Evolutionary conservation across 345 rosid species (phyloP).

Genomic region (Aquilaria yunnanensis): DNA sequence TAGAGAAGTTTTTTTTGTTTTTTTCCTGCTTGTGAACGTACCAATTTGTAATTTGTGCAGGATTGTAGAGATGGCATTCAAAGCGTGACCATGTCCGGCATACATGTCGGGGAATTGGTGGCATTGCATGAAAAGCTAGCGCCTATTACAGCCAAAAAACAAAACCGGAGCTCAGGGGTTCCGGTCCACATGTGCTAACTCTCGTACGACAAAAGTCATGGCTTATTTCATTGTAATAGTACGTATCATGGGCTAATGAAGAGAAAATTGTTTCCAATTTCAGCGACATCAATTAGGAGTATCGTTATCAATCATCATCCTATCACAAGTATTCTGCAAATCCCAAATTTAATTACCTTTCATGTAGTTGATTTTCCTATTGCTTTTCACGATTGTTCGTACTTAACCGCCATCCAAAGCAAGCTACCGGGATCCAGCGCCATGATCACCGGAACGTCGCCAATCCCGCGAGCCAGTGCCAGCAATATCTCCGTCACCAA

Average conservation of each 20-base stretch:
- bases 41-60: constrained; percentile 26
- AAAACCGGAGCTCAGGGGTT: constrained; percentile 12
- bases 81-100: constrained; percentile 89
- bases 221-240: too few relatives aligned
- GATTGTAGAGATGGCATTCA: constrained; percentile 99
- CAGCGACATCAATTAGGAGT: too few relatives aligned
- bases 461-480: constrained; percentile 49
- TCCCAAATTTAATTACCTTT: too few relatives aligned
- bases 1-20: too few relatives aligned
- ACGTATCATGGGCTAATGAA: too few relatives aligned
- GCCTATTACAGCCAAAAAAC: constrained; percentile 25
- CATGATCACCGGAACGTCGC: constrained; percentile 32
- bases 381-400: constrained; percentile 16
- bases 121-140: constrained; percentile 56
- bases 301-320: too few relatives aligned
- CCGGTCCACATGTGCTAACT: constrained; percentile 49
- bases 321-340: too few relatives aligned
- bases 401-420: constrained; percentile 49
- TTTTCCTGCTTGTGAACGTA: neutral
- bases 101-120: constrained; percentile 79
- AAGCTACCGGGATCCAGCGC: constrained; percentile 38
- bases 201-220: constrained; percentile 30
- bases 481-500: constrained; percentile 40
- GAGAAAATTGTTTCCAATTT: too few relatives aligned
- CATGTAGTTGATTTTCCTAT: too few relatives aligned